Base-by-base conservation (phyloP, 306 rosid species). In the Trifolium repens region DNA sequence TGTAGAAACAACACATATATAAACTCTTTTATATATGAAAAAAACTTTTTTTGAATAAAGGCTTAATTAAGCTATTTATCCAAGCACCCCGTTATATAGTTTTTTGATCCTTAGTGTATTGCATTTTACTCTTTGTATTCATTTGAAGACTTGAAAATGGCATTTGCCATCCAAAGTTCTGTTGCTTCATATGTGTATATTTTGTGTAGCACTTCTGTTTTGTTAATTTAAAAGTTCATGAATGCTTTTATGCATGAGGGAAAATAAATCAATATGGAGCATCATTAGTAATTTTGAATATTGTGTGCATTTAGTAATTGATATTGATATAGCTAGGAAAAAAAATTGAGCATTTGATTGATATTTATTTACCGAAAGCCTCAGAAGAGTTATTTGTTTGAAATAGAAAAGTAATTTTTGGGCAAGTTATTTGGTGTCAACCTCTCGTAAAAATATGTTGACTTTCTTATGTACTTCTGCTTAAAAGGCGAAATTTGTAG, bases 391-490 rank as follows among this genome's bases (percentile, higher is more conserved):
- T 15, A 57, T 44, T 11, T 44, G 69, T 24, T 35, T 73, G 22
- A 66, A 39, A 22, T 19, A 67, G 35, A 1, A 57, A 24, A 24
- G 7, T 39, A 42, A 9, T 39, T 50, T 63, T 39, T 12, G 26
- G 54, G 24, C 39, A 19, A 6, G 47, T 22, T 53, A 32, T 37
- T n/a, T 7, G 8, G 1, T 32, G 50, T 16, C n/a, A 0, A 50
- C 32, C 55, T 52, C 34, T 54, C 15, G 34, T 17, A 17, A 55
- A 70, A 65, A 17, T 63, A 1, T 60, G 66, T 44, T 39, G 61
- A 17, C 42, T 53, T n/a, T 39, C 57, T 75, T 69, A 40, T 50
- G 15, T 60, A 5, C 5, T 65, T 68, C 74, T 69, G 19, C 46
- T 26, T 7, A 7, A 40, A 30, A 65, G 40, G 34, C 2, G 3